Base-by-base conservation (phyloP, 1,139 yeast genomes). In the Yamadazyma blattariae region DNA sequence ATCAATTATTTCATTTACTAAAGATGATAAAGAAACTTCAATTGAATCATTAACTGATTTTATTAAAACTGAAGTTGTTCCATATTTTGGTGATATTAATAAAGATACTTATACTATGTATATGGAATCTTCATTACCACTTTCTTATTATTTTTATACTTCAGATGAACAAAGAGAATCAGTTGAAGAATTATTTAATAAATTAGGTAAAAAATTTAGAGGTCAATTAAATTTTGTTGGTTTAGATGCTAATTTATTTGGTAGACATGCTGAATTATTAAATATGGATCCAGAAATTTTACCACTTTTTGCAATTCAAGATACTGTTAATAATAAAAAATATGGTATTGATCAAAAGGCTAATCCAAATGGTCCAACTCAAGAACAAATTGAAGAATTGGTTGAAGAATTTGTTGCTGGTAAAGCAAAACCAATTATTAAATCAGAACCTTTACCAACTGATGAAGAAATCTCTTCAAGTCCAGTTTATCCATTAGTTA, bases 291-390 rank as follows among this genome's bases (percentile, higher is more conserved):
- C 73, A 16, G 84, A 84, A 59, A 72, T 82, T 52, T 83, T 87
- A 77, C 98, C 98, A 55, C 79, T 94, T 40, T 83, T 94, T 57
- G 96, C 82, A 35, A 84, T 92, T 49, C 97, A 90, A 64, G 86
- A 88, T 56, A 56, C 77, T 45, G 62, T 56, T 20, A 57, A 66
- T 34, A 85, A 87, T 70, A 71, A 74, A 61, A 92, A 90, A 71
- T 92, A 70, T 60, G 94, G 94, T 59, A 58, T 81, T 48, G 74
- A 67, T 56, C 72, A 70, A 54, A 48, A 55, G 25, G 64, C 56
- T 35, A 42, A 61, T 51, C 75, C 76, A 26, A 52, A 64, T 20
- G 50, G 50, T 39, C 75, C 75, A 29, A 51, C 71, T 27, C 39
- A 44, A 27, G 55, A 62, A 39, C 61, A 53, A 24, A 67, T 92